Percentiles rank a stretch among this genome's conserved stretches.
These are phyloP conservation scores for Nannizziopsis barbatae DNA, from an alignment of 2,329 filamentous ascomycete species.

Conservation along the genomic window DNA sequence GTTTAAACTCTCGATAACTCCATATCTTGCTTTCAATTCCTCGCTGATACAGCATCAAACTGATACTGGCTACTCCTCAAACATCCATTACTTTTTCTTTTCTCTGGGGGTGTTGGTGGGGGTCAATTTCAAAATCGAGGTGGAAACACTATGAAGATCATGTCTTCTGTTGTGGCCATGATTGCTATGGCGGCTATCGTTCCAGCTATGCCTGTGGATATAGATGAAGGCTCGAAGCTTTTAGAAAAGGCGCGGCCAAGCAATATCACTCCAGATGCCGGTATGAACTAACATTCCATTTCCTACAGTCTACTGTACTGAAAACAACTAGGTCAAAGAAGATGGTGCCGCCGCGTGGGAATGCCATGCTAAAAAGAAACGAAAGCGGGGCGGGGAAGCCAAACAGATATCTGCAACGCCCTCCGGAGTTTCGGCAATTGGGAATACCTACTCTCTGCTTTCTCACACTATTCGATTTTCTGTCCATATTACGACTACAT, in stretches of 20 bases:
- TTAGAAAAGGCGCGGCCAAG: slow-evolving; percentile 1
- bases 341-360: slow-evolving; percentile 26
- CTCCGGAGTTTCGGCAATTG: not conserved
- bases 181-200: slow-evolving; percentile 30
- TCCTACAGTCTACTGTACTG: slow-evolving; percentile 23
- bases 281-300: slow-evolving; percentile 12
- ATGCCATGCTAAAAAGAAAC: slow-evolving; percentile 29
- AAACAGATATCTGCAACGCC: not conserved
- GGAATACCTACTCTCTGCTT: not conserved
- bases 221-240: not conserved
- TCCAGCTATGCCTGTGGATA: slow-evolving; percentile 18
- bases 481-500: too few relatives aligned
- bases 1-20: not conserved
- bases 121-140: slow-evolving; percentile 12
- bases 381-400: too few relatives aligned
- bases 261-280: not conserved
- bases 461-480: too few relatives aligned
- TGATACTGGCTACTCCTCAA: not conserved
- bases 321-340: slow-evolving; percentile 20
- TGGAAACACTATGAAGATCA: slow-evolving; percentile 38
- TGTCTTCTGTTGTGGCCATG: slow-evolving; percentile 32
- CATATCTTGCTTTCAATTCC: not conserved
- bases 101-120: not conserved
- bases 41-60: not conserved
- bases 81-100: slow-evolving; percentile 7